Conservation (phyloP, 2,329 filamentous ascomycete genomes). For the Dactylonectria estremocensis region DNA sequence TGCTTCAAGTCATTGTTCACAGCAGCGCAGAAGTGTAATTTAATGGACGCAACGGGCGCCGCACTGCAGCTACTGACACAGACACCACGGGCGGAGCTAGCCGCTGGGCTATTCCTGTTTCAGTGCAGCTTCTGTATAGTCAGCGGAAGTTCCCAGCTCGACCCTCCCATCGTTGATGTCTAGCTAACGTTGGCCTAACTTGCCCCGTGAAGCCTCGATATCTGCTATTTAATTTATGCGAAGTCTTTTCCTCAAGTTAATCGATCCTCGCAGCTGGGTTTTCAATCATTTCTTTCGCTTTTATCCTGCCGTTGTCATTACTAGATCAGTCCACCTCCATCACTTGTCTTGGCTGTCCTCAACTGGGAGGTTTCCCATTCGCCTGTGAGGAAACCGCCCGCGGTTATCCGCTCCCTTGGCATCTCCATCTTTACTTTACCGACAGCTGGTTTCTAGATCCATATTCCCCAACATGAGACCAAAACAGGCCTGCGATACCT, state of each 20-base stretch:
- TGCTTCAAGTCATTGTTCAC: not conserved
- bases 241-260: conserved; percentile 5
- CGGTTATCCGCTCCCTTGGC: too few relatives aligned
- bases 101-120: conserved; percentile 7
- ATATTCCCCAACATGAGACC: conserved; percentile 18
- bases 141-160: too few relatives aligned
- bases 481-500: conserved; percentile 28
- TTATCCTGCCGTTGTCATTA: conserved; percentile 7
- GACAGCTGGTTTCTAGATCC: conserved; percentile 9
- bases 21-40: not conserved
- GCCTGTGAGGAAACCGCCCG: too few relatives aligned
- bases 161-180: conserved; percentile 2
- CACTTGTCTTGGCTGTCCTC: conserved; percentile 1
- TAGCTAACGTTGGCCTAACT: not conserved
- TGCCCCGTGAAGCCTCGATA: conserved; percentile 4
- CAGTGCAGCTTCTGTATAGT: conserved; percentile 2
- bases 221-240: conserved; percentile 1
- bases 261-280: conserved; percentile 4
- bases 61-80: conserved; percentile 4
- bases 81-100: not conserved
- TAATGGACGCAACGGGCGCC: not conserved
- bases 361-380: conserved; percentile 1
- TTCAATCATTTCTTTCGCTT: conserved; percentile 4
- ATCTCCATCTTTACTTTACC: too few relatives aligned
- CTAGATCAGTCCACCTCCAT: not conserved